Conservation (phyloP, 2,329 filamentous ascomycete species). For the Colletotrichum noveboracense region DNA sequence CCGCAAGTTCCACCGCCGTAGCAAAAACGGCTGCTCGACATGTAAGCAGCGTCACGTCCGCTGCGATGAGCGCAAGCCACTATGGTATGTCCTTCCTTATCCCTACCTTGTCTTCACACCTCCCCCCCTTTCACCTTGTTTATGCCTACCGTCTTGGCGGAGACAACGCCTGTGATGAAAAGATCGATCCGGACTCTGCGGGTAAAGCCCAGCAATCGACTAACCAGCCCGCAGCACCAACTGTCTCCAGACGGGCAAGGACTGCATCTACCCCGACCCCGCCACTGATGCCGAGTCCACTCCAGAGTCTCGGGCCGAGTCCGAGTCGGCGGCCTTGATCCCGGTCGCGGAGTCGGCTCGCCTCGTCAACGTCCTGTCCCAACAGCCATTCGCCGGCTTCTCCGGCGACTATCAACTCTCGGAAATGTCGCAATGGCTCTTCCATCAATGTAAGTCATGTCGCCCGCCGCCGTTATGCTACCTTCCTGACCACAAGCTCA, state of each 20-base stretch:
- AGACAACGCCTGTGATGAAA: neutral
- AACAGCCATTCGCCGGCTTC: slow-evolving; percentile 21
- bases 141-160: neutral
- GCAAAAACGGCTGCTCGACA: slow-evolving; percentile 39
- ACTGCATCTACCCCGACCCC: slow-evolving; percentile 41
- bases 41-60: slow-evolving; percentile 49
- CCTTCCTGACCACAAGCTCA: slow-evolving; percentile 22
- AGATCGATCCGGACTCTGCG: neutral
- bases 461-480: neutral
- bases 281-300: neutral
- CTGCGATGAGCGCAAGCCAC: slow-evolving; percentile 49
- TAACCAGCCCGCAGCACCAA: slow-evolving; percentile 40
- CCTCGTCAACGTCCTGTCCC: slow-evolving; percentile 8
- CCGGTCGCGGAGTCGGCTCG: neutral
- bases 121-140: neutral
- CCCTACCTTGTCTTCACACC: neutral
- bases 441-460: slow-evolving; percentile 36
- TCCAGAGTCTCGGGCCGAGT: neutral
- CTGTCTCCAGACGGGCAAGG: slow-evolving; percentile 49
- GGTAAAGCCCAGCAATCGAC: neutral
- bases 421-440: slow-evolving; percentile 37
- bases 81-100: slow-evolving; percentile 42
- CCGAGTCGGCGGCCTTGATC: slow-evolving; percentile 11
- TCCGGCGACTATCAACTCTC: slow-evolving; percentile 30
- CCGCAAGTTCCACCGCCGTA: slow-evolving; percentile 41